A percentile compares a stretch with the other conserved stretches of the same genome.
phyloP scores from a whole-genome alignment of 306 rosid genomes.

The Begonia loranthoides region DNA sequence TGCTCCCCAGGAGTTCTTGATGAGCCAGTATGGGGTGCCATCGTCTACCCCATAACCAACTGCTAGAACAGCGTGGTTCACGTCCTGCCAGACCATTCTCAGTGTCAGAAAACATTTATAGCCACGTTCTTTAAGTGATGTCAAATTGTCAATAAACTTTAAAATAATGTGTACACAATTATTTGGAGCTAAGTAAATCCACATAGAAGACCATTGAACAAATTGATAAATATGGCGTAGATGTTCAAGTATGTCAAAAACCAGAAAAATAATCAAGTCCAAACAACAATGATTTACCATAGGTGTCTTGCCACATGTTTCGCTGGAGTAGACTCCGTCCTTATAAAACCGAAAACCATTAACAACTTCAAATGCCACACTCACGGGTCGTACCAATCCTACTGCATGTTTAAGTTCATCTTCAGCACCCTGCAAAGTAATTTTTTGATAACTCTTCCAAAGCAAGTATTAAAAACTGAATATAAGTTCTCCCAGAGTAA shows the following conservation, averaged over 20 bases:
- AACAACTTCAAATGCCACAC: constrained; percentile 76
- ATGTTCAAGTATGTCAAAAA: too few relatives aligned
- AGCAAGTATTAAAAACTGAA: neutral
- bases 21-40: constrained; percentile 69
- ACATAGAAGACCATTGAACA: too few relatives aligned
- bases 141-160: neutral
- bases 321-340: constrained; percentile 68
- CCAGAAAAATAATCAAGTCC: too few relatives aligned
- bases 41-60: constrained; percentile 85
- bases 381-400: constrained; percentile 79
- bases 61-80: constrained; percentile 95
- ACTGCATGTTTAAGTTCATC: constrained; percentile 85
- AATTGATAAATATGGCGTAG: too few relatives aligned
- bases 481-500: too few relatives aligned
- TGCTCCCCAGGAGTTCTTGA: constrained; percentile 87
- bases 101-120: constrained; percentile 3
- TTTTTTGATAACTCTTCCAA: constrained; percentile 5
- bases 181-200: too few relatives aligned
- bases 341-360: constrained; percentile 39
- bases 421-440: constrained; percentile 67
- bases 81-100: constrained; percentile 50
- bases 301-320: constrained; percentile 54
- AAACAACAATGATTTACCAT: constrained; percentile 27
- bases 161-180: too few relatives aligned
- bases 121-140: neutral